These are phyloP conservation scores for Verbena officinalis DNA, from an alignment of 257 asterid species.

Conservation along the genomic window DNA sequence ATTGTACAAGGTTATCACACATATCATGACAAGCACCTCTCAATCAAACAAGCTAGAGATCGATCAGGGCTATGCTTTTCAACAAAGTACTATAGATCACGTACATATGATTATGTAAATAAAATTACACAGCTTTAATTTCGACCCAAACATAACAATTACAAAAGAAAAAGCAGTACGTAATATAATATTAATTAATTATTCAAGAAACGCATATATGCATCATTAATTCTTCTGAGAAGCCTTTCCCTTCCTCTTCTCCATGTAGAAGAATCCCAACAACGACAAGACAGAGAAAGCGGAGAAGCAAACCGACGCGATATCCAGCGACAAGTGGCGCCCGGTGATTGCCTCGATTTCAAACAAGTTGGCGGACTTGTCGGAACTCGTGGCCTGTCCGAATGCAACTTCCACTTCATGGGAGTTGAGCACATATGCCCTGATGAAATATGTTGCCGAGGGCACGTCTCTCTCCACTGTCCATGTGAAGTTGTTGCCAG, in stretches of 20 bases:
- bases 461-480: constrained; percentile 52
- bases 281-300: constrained; percentile 59
- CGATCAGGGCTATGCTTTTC: no score
- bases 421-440: constrained; percentile 56
- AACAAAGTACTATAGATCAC: neutral
- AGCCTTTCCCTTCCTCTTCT: constrained; percentile 54
- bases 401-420: constrained; percentile 42
- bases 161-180: no score
- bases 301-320: constrained; percentile 67
- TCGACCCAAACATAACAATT: neutral
- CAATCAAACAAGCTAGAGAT: neutral
- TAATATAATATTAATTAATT: neutral
- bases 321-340: constrained; percentile 56
- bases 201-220: neutral
- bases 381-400: constrained; percentile 63
- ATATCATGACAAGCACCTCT: neutral
- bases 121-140: neutral
- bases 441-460: constrained; percentile 58
- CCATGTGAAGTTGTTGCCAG: constrained; percentile 49
- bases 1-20: neutral
- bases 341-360: constrained; percentile 52
- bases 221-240: constrained; percentile 31
- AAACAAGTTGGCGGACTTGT: constrained; percentile 51
- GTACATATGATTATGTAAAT: neutral
- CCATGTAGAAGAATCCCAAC: constrained; percentile 66